Conservation (phyloP, 352 stramenopile species). For the Phytophthora hybrid region DNA sequence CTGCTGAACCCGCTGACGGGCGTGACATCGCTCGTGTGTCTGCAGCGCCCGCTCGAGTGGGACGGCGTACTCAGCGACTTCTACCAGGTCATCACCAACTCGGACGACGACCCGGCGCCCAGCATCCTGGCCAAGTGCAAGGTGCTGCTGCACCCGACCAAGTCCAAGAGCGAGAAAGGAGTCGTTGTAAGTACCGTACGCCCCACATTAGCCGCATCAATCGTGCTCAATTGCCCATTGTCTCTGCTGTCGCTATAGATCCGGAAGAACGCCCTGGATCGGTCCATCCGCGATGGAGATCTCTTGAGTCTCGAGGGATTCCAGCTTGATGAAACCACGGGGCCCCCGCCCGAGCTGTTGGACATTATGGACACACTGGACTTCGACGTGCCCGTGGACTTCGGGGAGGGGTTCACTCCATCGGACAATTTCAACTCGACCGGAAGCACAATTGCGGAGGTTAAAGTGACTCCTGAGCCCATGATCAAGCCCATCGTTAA, state of each 20-base stretch:
- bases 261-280: conserved; percentile 73
- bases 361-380: conserved; percentile 78
- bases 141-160: conserved; percentile 81
- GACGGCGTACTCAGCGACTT: conserved; percentile 79
- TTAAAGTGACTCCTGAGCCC: conserved; percentile 23
- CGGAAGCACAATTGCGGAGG: not conserved
- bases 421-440: conserved; percentile 30
- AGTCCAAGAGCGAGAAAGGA: conserved; percentile 85
- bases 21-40: conserved; percentile 80
- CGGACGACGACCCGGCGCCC: conserved; percentile 73
- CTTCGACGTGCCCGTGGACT: conserved; percentile 59
- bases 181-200: conserved; percentile 52
- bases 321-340: conserved; percentile 45
- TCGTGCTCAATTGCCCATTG: not conserved
- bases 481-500: conserved; percentile 49
- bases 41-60: conserved; percentile 83
- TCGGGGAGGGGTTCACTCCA: conserved; percentile 32
- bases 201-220: not conserved
- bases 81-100: conserved; percentile 86
- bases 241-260: too few species aligned
- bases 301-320: conserved; percentile 80
- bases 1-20: conserved; percentile 76
- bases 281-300: conserved; percentile 84
- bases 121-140: conserved; percentile 73
- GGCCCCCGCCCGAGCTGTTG: conserved; percentile 69